These are phyloP conservation scores for Globisporangium rhizosaccharum DNA, from an alignment of 352 stramenopile genomes.

Conservation along the genomic window DNA sequence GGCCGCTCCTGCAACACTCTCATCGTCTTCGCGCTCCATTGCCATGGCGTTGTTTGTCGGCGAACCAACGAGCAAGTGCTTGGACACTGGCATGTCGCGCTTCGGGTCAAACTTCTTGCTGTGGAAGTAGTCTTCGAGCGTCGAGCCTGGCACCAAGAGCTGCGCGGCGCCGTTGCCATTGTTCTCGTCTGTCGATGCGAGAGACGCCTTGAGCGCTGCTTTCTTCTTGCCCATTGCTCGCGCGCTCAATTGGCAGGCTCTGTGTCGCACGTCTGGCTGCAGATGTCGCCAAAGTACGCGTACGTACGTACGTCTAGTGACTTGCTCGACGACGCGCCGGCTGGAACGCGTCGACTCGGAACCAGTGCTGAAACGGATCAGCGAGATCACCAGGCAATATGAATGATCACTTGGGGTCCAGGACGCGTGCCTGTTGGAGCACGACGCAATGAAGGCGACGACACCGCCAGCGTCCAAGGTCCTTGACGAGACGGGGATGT, in stretches of 20 bases:
- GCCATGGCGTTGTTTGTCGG: conserved; percentile 48
- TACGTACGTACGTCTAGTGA: too few relatives aligned
- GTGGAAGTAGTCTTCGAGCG: conserved; percentile 41
- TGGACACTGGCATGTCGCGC: conserved; percentile 24
- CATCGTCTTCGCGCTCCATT: conserved; percentile 24
- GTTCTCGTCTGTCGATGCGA: conserved; percentile 15
- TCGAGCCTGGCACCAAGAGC: conserved; percentile 14
- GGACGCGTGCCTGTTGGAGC: too few relatives aligned
- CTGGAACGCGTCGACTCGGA: too few relatives aligned
- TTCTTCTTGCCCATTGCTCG: conserved; percentile 21
- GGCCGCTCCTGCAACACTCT: neutral
- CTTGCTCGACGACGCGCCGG: too few relatives aligned
- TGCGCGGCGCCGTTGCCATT: conserved; percentile 6
- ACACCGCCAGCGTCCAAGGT: too few relatives aligned
- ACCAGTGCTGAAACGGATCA: too few relatives aligned
- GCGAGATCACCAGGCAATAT: too few relatives aligned
- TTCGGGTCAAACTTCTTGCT: conserved; percentile 21
- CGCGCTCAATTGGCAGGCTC: neutral
- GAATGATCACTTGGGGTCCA: too few relatives aligned
- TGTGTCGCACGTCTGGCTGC: too few relatives aligned
- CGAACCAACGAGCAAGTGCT: conserved; percentile 51
- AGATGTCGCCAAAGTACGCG: too few relatives aligned
- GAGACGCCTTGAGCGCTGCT: conserved; percentile 15
- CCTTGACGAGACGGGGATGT: too few relatives aligned
- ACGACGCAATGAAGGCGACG: too few relatives aligned